Evolutionary conservation across 2,329 filamentous ascomycete species (phyloP).

Genomic region (Huntiella moniliformis): DNA sequence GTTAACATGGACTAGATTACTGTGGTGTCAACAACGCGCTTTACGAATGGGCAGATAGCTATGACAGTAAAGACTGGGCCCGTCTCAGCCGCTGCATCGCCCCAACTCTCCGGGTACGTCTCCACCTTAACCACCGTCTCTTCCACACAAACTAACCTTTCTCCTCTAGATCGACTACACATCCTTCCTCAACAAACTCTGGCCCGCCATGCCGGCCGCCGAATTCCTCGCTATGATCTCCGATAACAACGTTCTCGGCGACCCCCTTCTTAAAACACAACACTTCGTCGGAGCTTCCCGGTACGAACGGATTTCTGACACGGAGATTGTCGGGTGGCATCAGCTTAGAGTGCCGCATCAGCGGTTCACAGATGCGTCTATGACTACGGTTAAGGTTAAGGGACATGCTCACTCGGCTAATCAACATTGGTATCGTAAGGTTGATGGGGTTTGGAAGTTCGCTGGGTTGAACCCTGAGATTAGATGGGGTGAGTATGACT

Average conservation of each 20-base stretch:
- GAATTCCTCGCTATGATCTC: conserved; percentile 45
- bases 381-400: conserved; percentile 32
- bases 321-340: conserved; percentile 40
- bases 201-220: conserved; percentile 40
- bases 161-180: conserved; percentile 49
- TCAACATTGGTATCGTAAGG: conserved; percentile 37
- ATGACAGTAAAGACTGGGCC: conserved; percentile 48
- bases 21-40: conserved; percentile 15
- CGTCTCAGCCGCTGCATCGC: conserved; percentile 42
- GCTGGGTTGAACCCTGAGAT: conserved; percentile 36
- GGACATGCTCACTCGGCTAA: conserved; percentile 41
- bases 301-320: conserved; percentile 38
- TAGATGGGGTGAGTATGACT: conserved; percentile 38
- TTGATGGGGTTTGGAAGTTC: conserved; percentile 43
- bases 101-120: conserved; percentile 20
- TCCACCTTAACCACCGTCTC: neutral
- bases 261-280: conserved; percentile 43
- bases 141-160: neutral
- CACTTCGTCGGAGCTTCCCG: conserved; percentile 42
- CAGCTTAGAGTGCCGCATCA: conserved; percentile 45
- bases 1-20: conserved; percentile 12
- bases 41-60: conserved; percentile 44
- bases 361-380: conserved; percentile 33
- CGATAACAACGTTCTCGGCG: conserved; percentile 36
- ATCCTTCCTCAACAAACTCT: conserved; percentile 38